Evolutionary conservation across 2,329 filamentous ascomycete species (phyloP).

Genomic region (Trichoderma polysporum): DNA sequence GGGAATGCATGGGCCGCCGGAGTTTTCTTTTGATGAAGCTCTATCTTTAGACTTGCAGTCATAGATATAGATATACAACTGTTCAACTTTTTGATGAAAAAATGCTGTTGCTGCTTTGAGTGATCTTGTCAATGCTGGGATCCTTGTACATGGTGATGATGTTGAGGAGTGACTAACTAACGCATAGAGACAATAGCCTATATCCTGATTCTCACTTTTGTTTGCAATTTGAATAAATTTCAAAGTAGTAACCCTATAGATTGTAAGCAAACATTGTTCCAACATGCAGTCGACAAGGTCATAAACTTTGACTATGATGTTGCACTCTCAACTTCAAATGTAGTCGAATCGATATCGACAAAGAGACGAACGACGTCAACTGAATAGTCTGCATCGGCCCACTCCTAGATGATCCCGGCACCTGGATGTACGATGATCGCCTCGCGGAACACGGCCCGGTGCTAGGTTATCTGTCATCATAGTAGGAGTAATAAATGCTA

Average conservation of each 20-base stretch:
- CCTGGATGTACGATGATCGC: not conserved
- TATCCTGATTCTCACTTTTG: no score
- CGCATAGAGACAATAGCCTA: no score
- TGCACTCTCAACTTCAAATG: not conserved
- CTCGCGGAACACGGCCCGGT: not conserved
- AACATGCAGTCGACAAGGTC: not conserved
- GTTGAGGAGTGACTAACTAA: no score
- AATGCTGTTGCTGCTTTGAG: not conserved
- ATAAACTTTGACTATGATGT: not conserved
- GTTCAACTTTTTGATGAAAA: not conserved
- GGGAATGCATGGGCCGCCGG: conserved; percentile 11
- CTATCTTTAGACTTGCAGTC: conserved; percentile 6
- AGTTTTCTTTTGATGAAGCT: not conserved
- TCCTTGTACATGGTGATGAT: no score
- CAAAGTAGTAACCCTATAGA: not conserved
- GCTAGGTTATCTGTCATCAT: not conserved
- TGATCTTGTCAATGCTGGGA: not conserved
- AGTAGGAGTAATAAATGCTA: not conserved
- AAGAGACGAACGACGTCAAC: not conserved
- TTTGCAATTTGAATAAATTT: no score
- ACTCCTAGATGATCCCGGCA: not conserved
- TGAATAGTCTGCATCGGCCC: not conserved
- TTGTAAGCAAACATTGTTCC: not conserved
- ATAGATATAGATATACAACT: conserved; percentile 8
- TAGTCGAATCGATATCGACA: not conserved